These are phyloP conservation scores for Cenchrus americanus DNA, from an alignment of 176 grass and related monocot genomes.

Conservation along the genomic window DNA sequence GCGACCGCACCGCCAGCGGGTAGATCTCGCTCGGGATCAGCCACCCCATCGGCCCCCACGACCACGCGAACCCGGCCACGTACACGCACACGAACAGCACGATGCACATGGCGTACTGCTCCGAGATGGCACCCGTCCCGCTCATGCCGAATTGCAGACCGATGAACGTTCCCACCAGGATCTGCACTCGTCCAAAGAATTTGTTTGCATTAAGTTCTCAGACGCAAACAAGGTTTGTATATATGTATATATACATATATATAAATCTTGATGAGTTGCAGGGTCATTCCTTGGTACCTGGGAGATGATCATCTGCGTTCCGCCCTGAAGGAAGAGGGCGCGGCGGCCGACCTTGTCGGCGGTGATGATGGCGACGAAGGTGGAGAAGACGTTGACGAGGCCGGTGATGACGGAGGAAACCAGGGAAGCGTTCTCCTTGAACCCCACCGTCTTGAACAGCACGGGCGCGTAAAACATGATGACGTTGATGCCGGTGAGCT, in stretches of 20 bases:
- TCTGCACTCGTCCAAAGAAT: slow-evolving; percentile 7
- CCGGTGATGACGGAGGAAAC: slow-evolving; percentile 66
- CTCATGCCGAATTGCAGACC: slow-evolving; percentile 59
- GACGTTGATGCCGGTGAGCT: slow-evolving; percentile 67
- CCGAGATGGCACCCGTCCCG: slow-evolving; percentile 54
- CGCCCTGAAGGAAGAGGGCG: slow-evolving; percentile 62
- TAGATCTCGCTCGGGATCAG: slow-evolving; percentile 60
- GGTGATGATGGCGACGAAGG: slow-evolving; percentile 53
- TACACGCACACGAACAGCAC: slow-evolving; percentile 70
- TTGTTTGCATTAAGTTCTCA: too few species aligned
- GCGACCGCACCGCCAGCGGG: slow-evolving; percentile 46
- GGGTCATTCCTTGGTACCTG: neutral
- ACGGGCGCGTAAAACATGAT: slow-evolving; percentile 63
- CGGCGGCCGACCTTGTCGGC: slow-evolving; percentile 57
- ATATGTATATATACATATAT: too few species aligned
- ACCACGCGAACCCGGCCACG: slow-evolving; percentile 64
- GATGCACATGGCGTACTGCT: slow-evolving; percentile 70
- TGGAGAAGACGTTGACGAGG: slow-evolving; percentile 60
- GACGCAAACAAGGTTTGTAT: too few species aligned
- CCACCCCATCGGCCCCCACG: slow-evolving; percentile 60
- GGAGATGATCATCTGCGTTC: slow-evolving; percentile 67
- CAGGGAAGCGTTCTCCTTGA: slow-evolving; percentile 46
- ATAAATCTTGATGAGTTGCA: too few species aligned
- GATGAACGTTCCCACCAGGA: slow-evolving; percentile 59
- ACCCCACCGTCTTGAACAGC: slow-evolving; percentile 56